Evolutionary conservation across 139 green algal species (phyloP), one percentile per base, ranked within the genome.

Genomic region (Closterium sp.): DNA sequence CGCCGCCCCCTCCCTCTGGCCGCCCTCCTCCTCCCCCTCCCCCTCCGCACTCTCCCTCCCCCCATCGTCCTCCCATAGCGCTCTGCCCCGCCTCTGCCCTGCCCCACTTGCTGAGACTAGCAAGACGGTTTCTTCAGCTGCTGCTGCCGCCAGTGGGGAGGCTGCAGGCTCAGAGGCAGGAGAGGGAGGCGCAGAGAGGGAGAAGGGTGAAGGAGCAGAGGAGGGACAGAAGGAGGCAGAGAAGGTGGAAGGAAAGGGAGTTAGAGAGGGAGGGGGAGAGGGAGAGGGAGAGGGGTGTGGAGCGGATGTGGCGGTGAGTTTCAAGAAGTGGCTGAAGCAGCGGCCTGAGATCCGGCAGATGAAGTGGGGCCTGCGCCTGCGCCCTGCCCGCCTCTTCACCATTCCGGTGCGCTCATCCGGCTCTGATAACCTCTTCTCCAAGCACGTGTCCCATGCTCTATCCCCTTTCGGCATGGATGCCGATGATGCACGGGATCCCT

Each of bases 31-130:
- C 32, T 30, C 28, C 66, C 55, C 30, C 36, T 30, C 33, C 25
- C 10, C 81, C 88, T 99, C 98, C 95, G 97, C 95, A 93, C 92
- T 98, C 38, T 97, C 98, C 91, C 94, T 94, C 5, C 98, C 98
- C 91, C 91, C 97, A 0, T 96, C 93, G 16, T 99, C 97, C 94
- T 94, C 99, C 69, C 93, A 97, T 89, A 91, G 95, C 83, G 64
- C 34, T 19, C 43, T 43, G 30, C 83, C 43, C 33, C 32, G 8
- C n/a, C 69, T 66, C 30, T 55, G 55, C 33, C 25, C n/a, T 21
- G 16, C 81, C 4, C 30, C 10, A 21, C 81, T 21, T 85, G 81
- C 81, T 85, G 81, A 16, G 12, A 32, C 81, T 8, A 32, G n/a
- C 30, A 16, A 10, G 12, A 16, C 64, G 10, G 10, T 16, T 16